Base-by-base conservation (phyloP, 1,139 yeast genomes). In the Hyphopichia fennica region DNA sequence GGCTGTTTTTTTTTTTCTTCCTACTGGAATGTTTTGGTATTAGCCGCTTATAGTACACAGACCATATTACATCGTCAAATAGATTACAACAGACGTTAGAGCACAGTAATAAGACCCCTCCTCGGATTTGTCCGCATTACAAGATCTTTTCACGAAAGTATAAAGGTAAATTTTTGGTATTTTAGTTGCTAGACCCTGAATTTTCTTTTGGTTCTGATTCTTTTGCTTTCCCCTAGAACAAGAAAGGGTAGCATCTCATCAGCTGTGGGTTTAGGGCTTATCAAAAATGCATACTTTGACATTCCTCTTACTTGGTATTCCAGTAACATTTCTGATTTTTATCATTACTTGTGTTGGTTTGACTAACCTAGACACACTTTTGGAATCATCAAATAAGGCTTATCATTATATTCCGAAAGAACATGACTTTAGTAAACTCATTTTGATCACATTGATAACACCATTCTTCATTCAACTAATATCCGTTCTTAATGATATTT, bases 391-490 rank as follows among this genome's bases (percentile, higher is more conserved):
- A 2, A 15, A 8, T 16, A 30, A 29, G 6, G 34, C 28, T 2
- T 30, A 38, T 29, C 37, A 34, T 15, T 33, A 32, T 33, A 9
- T 8, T 15, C 27, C 41, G 1, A 6, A 4, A 8, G 23, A 11
- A 5, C 13, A 15, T 18, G 41, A 38, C 25, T 23, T n/a, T 13
- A 10, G 37, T 10, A 25, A 35, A 18, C 27, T 34, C 7, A 19
- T 33, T 20, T 38, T 38, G 23, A 27, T 38, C 28, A 32, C 29
- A 10, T n/a, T 25, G 4, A 9, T 38, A 4, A 20, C 37, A 11
- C 36, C 37, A 15, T 27, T 28, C 9, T 20, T 38, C 14, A 8
- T 38, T 13, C 20, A 33, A 20, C 20, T 38, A 18, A 28, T 38
- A 7, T 7, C 22, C 2, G 20, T 20, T 6, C 27, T 38, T 15